Percentiles rank a stretch among this genome's conserved stretches.
These are phyloP conservation scores for Chondrostereum purpureum DNA, from an alignment of 1,284 basidiomycete genomes.

Conservation along the genomic window DNA sequence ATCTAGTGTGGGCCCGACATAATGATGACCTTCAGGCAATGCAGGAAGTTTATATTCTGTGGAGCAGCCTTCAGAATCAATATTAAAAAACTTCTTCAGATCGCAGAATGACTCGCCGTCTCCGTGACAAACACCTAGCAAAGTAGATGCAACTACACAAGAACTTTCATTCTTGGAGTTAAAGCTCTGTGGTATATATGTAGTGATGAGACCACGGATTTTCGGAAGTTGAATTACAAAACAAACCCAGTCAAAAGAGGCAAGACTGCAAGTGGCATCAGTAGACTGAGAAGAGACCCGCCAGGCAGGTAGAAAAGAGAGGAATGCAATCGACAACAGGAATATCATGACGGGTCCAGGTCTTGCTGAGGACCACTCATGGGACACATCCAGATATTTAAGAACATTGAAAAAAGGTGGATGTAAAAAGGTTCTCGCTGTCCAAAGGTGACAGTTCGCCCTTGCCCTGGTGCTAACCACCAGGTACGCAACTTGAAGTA, in stretches of 20 bases:
- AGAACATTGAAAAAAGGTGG: background rate
- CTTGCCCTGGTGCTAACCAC: background rate
- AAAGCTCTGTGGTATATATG: background rate
- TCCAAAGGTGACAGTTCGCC: background rate
- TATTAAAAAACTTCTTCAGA: background rate
- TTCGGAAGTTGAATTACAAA: background rate
- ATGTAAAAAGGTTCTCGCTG: background rate
- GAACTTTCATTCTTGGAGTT: background rate
- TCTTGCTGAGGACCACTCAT: background rate
- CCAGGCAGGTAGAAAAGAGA: background rate
- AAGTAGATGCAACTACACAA: background rate
- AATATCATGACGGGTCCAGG: background rate
- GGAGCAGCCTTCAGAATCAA: background rate
- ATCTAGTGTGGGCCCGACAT: constrained; percentile 25
- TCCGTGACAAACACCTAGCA: background rate
- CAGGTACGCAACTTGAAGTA: background rate
- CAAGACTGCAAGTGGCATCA: background rate
- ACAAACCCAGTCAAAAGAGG: background rate
- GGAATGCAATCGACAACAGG: background rate
- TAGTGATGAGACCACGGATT: background rate
- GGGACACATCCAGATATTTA: background rate
- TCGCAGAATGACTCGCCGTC: background rate
- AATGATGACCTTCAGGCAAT: constrained; percentile 23
- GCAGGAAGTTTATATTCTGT: constrained; percentile 27
- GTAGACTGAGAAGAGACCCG: background rate